Evolutionary conservation across 371 early-diverging fungal species (phyloP).

Genomic region (Saksenaea oblongispora): DNA sequence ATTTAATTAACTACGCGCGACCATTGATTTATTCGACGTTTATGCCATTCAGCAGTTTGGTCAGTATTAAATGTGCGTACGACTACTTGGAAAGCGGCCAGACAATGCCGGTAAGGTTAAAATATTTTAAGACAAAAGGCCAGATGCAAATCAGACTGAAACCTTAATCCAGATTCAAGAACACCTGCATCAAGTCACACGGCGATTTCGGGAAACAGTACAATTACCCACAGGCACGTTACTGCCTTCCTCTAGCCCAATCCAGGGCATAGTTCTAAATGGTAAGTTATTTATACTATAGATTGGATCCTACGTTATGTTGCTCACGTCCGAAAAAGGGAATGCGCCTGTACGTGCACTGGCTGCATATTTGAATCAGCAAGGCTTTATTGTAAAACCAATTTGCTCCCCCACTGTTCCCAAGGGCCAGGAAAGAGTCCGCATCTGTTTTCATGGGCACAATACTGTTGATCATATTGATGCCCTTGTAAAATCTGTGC

Average conservation of each 20-base stretch:
- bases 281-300: slow-evolving; percentile 32
- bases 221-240: slow-evolving; percentile 50
- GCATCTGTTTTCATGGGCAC: slow-evolving; percentile 80
- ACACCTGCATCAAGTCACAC: slow-evolving; percentile 45
- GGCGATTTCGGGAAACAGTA: slow-evolving; percentile 48
- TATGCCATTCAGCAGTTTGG: slow-evolving; percentile 59
- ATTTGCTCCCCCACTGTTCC: slow-evolving; percentile 85
- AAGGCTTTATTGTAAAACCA: slow-evolving; percentile 74
- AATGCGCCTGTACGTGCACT: slow-evolving; percentile 66
- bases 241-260: slow-evolving; percentile 66
- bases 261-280: slow-evolving; percentile 76
- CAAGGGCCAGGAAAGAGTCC: slow-evolving; percentile 74
- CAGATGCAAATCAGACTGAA: slow-evolving; percentile 4
- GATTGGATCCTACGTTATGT: too few relatives aligned
- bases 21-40: slow-evolving; percentile 85
- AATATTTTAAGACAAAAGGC: not conserved
- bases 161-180: slow-evolving; percentile 45
- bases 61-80: slow-evolving; percentile 61
- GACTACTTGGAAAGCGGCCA: slow-evolving; percentile 50
- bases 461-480: slow-evolving; percentile 67
- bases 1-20: slow-evolving; percentile 81
- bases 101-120: slow-evolving; percentile 45
- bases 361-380: slow-evolving; percentile 55
- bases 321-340: slow-evolving; percentile 25
- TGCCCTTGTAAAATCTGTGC: slow-evolving; percentile 51